Percentiles rank a stretch among this genome's conserved stretches.
Evolutionary conservation across 306 rosid species (phyloP).

Genomic region (Pyrus betulifolia): DNA sequence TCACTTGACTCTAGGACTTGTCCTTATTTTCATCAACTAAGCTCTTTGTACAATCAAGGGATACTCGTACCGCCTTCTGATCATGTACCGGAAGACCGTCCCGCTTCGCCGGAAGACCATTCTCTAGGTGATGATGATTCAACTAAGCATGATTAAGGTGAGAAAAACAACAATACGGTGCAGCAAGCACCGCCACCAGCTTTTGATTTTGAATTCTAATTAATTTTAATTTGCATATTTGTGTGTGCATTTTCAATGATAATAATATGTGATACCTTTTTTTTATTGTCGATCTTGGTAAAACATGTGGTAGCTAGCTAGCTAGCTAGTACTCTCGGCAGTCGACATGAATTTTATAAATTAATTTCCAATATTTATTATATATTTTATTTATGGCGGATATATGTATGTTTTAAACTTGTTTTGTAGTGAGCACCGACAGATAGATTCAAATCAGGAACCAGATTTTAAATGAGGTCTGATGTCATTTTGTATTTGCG

Average conservation of each 20-base stretch:
- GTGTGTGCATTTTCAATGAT: slow-evolving; percentile 2
- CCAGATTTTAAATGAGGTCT: slow-evolving; percentile 9
- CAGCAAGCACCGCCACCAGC: slow-evolving; percentile 25
- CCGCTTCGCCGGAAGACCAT: slow-evolving; percentile 6
- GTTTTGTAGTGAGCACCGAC: slow-evolving; percentile 53
- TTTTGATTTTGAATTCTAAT: slow-evolving; percentile 62
- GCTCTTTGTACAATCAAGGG: slow-evolving; percentile 52
- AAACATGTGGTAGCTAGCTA: slow-evolving; percentile 14
- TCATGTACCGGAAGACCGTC: slow-evolving; percentile 22
- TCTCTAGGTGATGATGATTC: slow-evolving; percentile 1
- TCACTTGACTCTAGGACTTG: slow-evolving; percentile 78
- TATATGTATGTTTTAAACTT: slow-evolving; percentile 11
- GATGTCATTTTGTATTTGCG: neutral
- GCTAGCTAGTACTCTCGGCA: slow-evolving; percentile 2
- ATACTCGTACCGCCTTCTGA: slow-evolving; percentile 20
- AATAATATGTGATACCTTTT: slow-evolving; percentile 1
- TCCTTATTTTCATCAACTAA: slow-evolving; percentile 74
- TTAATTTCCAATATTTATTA: neutral
- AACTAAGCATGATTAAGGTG: slow-evolving; percentile 39
- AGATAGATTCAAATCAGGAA: slow-evolving; percentile 17
- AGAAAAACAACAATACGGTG: slow-evolving; percentile 24
- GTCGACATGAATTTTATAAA: slow-evolving; percentile 5
- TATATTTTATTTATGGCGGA: slow-evolving; percentile 6
- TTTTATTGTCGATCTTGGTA: neutral
- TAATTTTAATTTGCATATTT: slow-evolving; percentile 25